Conservation (phyloP, 1,139 yeast genomes). For the Williopsis jadinii region DNA sequence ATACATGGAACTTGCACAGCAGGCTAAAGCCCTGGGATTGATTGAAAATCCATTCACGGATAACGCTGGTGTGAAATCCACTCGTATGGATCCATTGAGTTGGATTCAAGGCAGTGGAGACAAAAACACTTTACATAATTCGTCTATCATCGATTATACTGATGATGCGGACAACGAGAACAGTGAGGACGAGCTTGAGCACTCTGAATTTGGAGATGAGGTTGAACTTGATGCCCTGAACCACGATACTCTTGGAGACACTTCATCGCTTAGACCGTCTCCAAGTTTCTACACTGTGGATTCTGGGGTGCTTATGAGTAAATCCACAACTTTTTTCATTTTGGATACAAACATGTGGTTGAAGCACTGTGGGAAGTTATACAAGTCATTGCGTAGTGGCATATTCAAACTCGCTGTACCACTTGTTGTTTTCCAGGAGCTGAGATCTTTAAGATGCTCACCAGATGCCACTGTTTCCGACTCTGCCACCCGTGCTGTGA, state of each 20-base stretch:
- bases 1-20: constrained; percentile 8
- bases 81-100: constrained; percentile 1
- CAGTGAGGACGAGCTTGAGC: constrained; percentile 7
- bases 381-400: constrained; percentile 57
- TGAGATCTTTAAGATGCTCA: constrained; percentile 66
- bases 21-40: constrained; percentile 9
- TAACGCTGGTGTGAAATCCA: constrained; percentile 1
- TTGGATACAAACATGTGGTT: constrained; percentile 78
- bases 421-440: constrained; percentile 70
- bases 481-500: constrained; percentile 75
- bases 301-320: constrained; percentile 9
- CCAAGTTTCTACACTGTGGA: constrained; percentile 7
- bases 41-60: constrained; percentile 8
- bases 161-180: constrained; percentile 20
- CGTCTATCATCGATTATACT: constrained; percentile 7
- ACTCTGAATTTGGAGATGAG: constrained; percentile 24
- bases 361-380: constrained; percentile 71
- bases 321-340: constrained; percentile 45
- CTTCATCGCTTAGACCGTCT: constrained; percentile 36
- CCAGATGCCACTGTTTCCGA: constrained; percentile 72
- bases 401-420: constrained; percentile 59
- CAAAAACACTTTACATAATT: neutral
- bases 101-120: constrained; percentile 6
- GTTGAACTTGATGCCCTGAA: constrained; percentile 60
- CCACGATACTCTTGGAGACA: constrained; percentile 50